Conservation (phyloP, 106 monocot species). For the Dioscorea zingiberensis region DNA sequence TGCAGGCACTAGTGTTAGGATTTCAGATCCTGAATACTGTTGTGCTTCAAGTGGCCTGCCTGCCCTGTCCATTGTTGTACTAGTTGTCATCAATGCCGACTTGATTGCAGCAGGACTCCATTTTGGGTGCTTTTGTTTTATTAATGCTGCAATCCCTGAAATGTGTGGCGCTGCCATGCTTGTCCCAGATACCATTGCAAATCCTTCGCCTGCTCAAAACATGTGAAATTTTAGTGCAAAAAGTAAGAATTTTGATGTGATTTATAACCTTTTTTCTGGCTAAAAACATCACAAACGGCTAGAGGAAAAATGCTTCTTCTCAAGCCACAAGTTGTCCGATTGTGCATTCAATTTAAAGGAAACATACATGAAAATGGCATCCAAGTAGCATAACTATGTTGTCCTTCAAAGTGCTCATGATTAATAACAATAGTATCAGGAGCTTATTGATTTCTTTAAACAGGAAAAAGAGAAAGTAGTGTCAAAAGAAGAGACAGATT, state of each 20-base stretch:
- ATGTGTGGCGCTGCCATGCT: slow-evolving; percentile 99
- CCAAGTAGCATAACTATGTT: too few relatives aligned
- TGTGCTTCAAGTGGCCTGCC: slow-evolving; percentile 78
- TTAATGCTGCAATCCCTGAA: slow-evolving; percentile 82
- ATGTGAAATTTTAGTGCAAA: neutral
- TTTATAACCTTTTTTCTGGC: too few relatives aligned
- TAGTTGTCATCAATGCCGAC: slow-evolving; percentile 96
- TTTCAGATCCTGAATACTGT: slow-evolving; percentile 57
- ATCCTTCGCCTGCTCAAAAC: slow-evolving; percentile 66
- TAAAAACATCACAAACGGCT: too few relatives aligned
- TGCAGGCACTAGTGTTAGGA: slow-evolving; percentile 46
- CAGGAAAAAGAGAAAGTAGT: neutral
- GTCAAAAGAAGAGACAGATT: neutral
- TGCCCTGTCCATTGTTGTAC: slow-evolving; percentile 50
- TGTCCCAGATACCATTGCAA: slow-evolving; percentile 97
- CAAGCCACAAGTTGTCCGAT: too few relatives aligned
- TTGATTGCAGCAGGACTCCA: slow-evolving; percentile 96
- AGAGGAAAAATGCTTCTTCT: too few relatives aligned
- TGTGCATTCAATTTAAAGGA: too few relatives aligned
- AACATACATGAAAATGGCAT: too few relatives aligned
- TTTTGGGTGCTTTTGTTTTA: slow-evolving; percentile 74
- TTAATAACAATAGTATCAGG: too few relatives aligned
- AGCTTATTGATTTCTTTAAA: neutral
- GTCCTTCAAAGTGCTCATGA: too few relatives aligned
- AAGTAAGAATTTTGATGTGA: too few relatives aligned